These are phyloP conservation scores for Boletus speciosus DNA, from an alignment of 768 basidiomycete species.

Conservation along the genomic window DNA sequence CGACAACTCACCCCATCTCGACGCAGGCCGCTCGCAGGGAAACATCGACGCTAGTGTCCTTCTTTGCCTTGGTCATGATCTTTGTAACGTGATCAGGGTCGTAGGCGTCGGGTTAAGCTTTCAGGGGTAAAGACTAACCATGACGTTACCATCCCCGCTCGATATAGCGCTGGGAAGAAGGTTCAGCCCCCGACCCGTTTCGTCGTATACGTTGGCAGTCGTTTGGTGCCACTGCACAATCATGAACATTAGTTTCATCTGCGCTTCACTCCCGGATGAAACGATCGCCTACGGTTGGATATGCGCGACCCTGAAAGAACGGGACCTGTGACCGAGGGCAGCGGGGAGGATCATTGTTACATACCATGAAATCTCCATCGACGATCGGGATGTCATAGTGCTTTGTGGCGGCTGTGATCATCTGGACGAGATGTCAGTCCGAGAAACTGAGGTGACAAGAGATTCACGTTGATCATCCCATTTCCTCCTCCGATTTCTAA, in stretches of 20 bases:
- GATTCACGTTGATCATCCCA: constrained; percentile 40
- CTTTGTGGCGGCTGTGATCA: constrained; percentile 34
- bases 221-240: constrained; percentile 28
- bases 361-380: constrained; percentile 44
- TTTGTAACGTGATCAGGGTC: constrained; percentile 17
- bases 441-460: not conserved
- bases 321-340: not conserved
- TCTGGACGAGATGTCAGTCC: constrained; percentile 24
- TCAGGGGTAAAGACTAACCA: constrained; percentile 17
- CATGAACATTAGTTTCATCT: not conserved
- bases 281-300: constrained; percentile 25
- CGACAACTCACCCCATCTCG: constrained; percentile 43
- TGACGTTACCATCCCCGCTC: constrained; percentile 38
- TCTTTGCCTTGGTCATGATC: constrained; percentile 44
- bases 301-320: constrained; percentile 34
- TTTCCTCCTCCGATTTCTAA: constrained; percentile 45
- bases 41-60: constrained; percentile 41
- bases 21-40: constrained; percentile 46
- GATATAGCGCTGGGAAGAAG: constrained; percentile 34
- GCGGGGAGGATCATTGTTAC: constrained; percentile 3
- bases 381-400: constrained; percentile 39
- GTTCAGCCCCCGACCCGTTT: constrained; percentile 22
- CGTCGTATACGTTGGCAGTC: constrained; percentile 30
- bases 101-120: not conserved
- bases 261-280: constrained; percentile 10